These are phyloP conservation scores for Podosphaera fusca DNA, from an alignment of 2,329 filamentous ascomycete species.

Conservation along the genomic window DNA sequence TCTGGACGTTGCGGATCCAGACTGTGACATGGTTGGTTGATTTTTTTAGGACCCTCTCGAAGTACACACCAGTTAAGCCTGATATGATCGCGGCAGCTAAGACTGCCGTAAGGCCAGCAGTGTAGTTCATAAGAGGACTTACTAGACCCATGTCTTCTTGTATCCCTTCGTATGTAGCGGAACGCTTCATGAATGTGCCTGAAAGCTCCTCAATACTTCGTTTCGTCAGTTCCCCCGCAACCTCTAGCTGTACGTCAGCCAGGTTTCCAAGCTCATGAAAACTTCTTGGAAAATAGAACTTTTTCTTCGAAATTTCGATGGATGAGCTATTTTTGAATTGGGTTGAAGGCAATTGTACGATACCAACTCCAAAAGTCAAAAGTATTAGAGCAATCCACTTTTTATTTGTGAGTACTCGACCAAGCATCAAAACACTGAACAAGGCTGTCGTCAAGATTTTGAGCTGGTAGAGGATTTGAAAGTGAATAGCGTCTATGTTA, in stretches of 20 bases:
- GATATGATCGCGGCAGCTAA: slow-evolving; percentile 58
- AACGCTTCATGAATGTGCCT: slow-evolving; percentile 36
- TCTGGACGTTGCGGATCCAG: slow-evolving; percentile 86
- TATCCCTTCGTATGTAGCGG: slow-evolving; percentile 80
- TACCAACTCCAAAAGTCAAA: slow-evolving; percentile 57
- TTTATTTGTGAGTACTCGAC: slow-evolving; percentile 41
- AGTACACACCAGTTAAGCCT: slow-evolving; percentile 65
- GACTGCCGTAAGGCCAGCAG: slow-evolving; percentile 57
- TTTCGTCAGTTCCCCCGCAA: slow-evolving; percentile 27
- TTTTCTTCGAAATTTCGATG: slow-evolving; percentile 32
- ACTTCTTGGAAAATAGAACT: slow-evolving; percentile 50
- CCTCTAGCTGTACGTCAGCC: slow-evolving; percentile 26
- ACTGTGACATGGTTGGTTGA: slow-evolving; percentile 52
- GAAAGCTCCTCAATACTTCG: slow-evolving; percentile 20
- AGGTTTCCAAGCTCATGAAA: slow-evolving; percentile 52
- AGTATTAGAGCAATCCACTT: slow-evolving; percentile 66
- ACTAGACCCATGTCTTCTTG: slow-evolving; percentile 32
- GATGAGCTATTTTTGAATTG: slow-evolving; percentile 32
- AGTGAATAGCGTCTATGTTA: slow-evolving; percentile 78
- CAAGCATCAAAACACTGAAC: slow-evolving; percentile 61
- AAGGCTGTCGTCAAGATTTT: slow-evolving; percentile 82
- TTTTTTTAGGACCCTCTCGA: slow-evolving; percentile 81
- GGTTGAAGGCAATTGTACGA: slow-evolving; percentile 51
- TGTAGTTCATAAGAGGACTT: slow-evolving; percentile 43
- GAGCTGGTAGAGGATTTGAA: slow-evolving; percentile 81